Conservation (phyloP, 179 eudicot species). For the Actinidia chinensis region DNA sequence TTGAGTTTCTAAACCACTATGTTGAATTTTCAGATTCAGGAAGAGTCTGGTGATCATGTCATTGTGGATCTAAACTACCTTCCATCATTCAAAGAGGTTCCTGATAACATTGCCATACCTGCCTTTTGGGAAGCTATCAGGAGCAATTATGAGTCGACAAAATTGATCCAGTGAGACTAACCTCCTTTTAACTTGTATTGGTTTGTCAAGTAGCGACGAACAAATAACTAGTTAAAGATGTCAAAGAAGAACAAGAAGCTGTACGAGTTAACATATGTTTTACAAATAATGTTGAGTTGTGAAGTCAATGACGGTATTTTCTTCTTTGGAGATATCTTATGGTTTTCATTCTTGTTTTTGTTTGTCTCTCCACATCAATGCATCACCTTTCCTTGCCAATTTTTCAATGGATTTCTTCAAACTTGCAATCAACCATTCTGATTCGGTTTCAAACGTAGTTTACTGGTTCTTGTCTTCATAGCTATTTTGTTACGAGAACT, state of each 20-base stretch:
- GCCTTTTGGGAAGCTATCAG: constrained; percentile 92
- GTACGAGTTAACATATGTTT: not conserved
- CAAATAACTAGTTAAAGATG: not conserved
- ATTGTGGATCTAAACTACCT: constrained; percentile 95
- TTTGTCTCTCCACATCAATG: not conserved
- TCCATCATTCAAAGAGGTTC: constrained; percentile 92
- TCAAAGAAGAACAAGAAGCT: not conserved
- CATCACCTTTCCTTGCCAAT: not conserved
- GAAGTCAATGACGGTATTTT: not conserved
- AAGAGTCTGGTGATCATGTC: constrained; percentile 79
- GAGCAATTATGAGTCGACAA: constrained; percentile 40
- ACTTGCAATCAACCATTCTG: not conserved
- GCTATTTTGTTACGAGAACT: not conserved
- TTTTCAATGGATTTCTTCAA: not conserved
- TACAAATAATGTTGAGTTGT: not conserved
- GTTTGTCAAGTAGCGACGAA: not conserved
- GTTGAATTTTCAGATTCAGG: constrained; percentile 56
- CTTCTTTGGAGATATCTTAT: not conserved
- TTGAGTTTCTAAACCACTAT: not conserved
- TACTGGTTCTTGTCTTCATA: not conserved
- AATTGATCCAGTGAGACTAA: constrained; percentile 13
- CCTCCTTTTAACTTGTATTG: not conserved
- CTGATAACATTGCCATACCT: constrained; percentile 76
- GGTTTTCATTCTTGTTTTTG: not conserved
- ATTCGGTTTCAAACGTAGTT: not conserved